Evolutionary conservation across 768 basidiomycete genomes (phyloP).

Genomic region (Boletellus ananas): DNA sequence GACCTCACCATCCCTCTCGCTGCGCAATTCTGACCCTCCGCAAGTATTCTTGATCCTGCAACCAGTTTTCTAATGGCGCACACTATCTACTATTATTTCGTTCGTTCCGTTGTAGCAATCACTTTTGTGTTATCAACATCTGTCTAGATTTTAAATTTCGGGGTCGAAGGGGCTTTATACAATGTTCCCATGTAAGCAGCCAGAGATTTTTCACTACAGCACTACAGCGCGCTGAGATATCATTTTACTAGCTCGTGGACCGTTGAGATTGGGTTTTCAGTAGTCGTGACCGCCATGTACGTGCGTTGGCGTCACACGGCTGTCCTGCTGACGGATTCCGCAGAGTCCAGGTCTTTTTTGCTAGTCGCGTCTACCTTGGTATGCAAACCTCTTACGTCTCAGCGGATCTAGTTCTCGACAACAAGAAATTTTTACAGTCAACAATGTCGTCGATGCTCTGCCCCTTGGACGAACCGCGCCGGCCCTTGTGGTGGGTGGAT

Average conservation of each 20-base stretch:
- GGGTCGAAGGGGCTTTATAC: slow-evolving; percentile 4
- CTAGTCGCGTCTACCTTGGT: slow-evolving; percentile 10
- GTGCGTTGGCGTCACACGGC: not conserved
- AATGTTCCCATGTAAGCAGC: slow-evolving; percentile 8
- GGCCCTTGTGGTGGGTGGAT: slow-evolving; percentile 9
- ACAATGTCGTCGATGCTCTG: not conserved
- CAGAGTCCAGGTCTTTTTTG: slow-evolving; percentile 15
- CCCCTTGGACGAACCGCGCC: slow-evolving; percentile 12
- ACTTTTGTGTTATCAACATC: not conserved
- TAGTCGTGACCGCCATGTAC: slow-evolving; percentile 14
- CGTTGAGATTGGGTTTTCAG: slow-evolving; percentile 14
- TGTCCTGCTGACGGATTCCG: not conserved
- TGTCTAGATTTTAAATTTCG: slow-evolving; percentile 13
- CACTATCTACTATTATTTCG: slow-evolving; percentile 19
- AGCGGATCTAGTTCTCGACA: not conserved
- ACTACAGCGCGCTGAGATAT: not conserved
- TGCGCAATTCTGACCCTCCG: not conserved
- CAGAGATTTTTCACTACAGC: not conserved
- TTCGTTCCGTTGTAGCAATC: slow-evolving; percentile 1
- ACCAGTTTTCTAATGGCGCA: slow-evolving; percentile 15
- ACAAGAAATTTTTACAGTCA: slow-evolving; percentile 3
- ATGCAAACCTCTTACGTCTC: not conserved
- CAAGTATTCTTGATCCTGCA: slow-evolving; percentile 16
- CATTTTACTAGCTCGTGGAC: slow-evolving; percentile 10
- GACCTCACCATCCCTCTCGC: not conserved